Base-by-base conservation (phyloP, 78 protist species). In the Polysphondylium violaceum region DNA sequence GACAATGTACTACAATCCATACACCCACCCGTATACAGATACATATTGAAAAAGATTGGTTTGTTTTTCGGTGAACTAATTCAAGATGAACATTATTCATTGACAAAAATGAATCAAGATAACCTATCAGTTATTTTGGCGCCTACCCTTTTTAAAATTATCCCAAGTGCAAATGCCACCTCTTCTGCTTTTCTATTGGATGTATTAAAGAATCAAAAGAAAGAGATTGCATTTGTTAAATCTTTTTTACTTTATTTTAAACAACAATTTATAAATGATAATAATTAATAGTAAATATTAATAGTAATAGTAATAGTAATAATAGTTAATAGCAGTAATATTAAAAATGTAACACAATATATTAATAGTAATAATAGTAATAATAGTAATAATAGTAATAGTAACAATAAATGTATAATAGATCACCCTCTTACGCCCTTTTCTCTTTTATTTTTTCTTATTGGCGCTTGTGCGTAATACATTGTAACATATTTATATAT, bases 111-210 rank as follows among this genome's bases (percentile, higher is more conserved):
- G 56, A 53, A 36, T 23, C n/a, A 69, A 11, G 91, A 83, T 5
- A 83, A 35, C 29, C 17, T 83, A 59, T 40, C 91, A 47, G 69
- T n/a, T 50, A 71, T 83, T 17, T 23, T 83, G 14, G 69, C 91
- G 12, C 91, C 91, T 58, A 68, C 91, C 11, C 14, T 83, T 9
- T 83, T 83, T 23, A 51, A 69, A 55, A n/a, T n/a, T n/a, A n/a
- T n/a, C n/a, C 63, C 63, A 44, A 35, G 14, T 8, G 27, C 73
- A 35, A 65, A 38, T 65, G 40, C 73, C 73, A 38, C 73, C 7
- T 21, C 73, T 36, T 65, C 40, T 11, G 73, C 33, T 65, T 38
- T 65, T 5, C 51, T 51, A n/a, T n/a, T n/a, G 8, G 16, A n/a
- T 36, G 40, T 65, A 3, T 27, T 68, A 1, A 21, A 9, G 27